Evolutionary conservation across 75 land plant species (phyloP).

Genomic region (Cupressus sempervirens): DNA sequence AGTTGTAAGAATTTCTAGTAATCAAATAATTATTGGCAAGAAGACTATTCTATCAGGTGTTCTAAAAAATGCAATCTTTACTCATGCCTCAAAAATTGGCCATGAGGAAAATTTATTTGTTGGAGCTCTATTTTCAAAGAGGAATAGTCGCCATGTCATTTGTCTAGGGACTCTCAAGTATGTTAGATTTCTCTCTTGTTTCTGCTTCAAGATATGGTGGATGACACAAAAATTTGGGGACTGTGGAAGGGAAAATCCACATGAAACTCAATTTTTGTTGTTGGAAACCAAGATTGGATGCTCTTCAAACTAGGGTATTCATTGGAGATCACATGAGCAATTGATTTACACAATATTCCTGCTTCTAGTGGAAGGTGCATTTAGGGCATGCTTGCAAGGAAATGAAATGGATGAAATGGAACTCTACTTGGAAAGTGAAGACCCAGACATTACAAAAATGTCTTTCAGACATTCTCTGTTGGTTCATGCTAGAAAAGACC

Average conservation of each 20-base stretch:
- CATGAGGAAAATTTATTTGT: constrained; percentile 40
- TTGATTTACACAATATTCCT: constrained; percentile 65
- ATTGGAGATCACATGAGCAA: constrained; percentile 9
- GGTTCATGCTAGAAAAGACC: constrained; percentile 61
- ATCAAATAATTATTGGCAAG: constrained; percentile 28
- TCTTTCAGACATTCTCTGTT: constrained; percentile 59
- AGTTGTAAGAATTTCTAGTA: constrained; percentile 25
- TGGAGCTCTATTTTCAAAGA: constrained; percentile 44
- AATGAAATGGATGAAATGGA: constrained; percentile 54
- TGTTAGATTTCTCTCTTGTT: constrained; percentile 73
- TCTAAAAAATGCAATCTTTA: constrained; percentile 34
- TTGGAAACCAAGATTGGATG: constrained; percentile 42
- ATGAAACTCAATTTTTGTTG: constrained; percentile 82
- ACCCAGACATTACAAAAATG: constrained; percentile 49
- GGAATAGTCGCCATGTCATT: constrained; percentile 41
- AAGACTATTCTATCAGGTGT: constrained; percentile 28
- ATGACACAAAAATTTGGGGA: constrained; percentile 90
- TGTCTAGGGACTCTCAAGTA: constrained; percentile 44
- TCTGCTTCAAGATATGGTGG: constrained; percentile 94
- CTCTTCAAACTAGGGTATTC: constrained; percentile 18
- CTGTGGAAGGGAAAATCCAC: constrained; percentile 55
- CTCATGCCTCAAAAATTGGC: constrained; percentile 20
- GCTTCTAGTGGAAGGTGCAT: constrained; percentile 65
- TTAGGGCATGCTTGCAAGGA: constrained; percentile 68
- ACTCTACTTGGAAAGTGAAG: constrained; percentile 85